These are phyloP conservation scores for Claviceps citrina DNA, from an alignment of 2,329 filamentous ascomycete genomes.

Conservation along the genomic window DNA sequence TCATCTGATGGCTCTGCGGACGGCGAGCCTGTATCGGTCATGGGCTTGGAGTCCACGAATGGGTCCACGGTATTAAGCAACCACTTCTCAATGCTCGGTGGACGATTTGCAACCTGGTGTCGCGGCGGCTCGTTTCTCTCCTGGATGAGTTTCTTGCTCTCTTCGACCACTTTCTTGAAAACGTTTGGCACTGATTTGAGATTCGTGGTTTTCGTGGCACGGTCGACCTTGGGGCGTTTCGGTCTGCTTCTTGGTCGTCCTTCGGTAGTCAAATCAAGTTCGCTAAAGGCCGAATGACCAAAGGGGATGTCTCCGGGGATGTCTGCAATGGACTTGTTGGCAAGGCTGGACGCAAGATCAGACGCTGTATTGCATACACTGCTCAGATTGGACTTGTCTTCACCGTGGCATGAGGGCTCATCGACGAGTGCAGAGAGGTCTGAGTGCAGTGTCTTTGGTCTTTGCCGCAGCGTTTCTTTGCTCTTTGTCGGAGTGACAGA, in stretches of 20 bases:
- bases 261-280: constrained; percentile 40
- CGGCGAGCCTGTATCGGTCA: background rate
- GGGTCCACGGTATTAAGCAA: constrained; percentile 47
- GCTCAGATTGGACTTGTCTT: constrained; percentile 16
- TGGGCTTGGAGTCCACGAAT: constrained; percentile 32
- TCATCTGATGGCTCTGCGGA: background rate
- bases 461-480: constrained; percentile 15
- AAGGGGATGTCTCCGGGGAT: constrained; percentile 43
- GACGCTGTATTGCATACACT: constrained; percentile 14
- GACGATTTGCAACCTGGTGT: constrained; percentile 35
- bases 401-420: constrained; percentile 15
- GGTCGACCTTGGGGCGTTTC: constrained; percentile 31
- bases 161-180: constrained; percentile 47
- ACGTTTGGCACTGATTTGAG: constrained; percentile 47
- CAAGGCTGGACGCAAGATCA: constrained; percentile 21
- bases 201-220: constrained; percentile 40
- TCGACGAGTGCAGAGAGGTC: constrained; percentile 12
- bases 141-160: constrained; percentile 49
- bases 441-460: constrained; percentile 13
- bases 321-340: constrained; percentile 41
- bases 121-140: constrained; percentile 42
- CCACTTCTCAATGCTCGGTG: constrained; percentile 51
- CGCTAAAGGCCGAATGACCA: constrained; percentile 52
- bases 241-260: constrained; percentile 28
- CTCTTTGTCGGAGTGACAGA: constrained; percentile 25